Evolutionary conservation across 768 basidiomycete genomes (phyloP), one percentile per base, ranked within the genome.

Genomic region (Boletus reticuloceps): DNA sequence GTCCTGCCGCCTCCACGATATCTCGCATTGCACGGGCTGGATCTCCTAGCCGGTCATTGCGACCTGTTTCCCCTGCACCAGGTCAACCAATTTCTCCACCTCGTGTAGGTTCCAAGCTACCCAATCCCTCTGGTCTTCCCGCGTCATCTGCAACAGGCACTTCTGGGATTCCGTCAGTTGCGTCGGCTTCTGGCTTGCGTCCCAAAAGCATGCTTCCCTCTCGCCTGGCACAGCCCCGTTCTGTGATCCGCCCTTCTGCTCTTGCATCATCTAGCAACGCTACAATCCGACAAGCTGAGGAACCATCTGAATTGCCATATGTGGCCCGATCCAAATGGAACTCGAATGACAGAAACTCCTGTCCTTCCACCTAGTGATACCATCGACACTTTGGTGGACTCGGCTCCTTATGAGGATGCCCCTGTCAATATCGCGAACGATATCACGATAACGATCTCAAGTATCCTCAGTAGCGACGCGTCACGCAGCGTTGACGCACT

Each of bases 401-500:
- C 61, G 32, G 56, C 58, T 42, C 69, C 66, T 45, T 58, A 63
- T 55, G 66, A 69, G 19, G 59, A 65, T 43, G 14, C 37, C 22
- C 47, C 53, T 64, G 16, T 27, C 31, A 54, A 54, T 43, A 39
- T 6, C 57, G 51, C 69, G 71, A 83, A 84, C 53, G 87, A 85
- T 57, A 88, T 94, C 53, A 84, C 88, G 8, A 77, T 92, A 48
- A 86, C 84, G 4, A 95, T 97, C 57, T 94, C 89, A 29, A 92
- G 87, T 54, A 93, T 96, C 50, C 79, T 95, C 46, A 93, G 91
- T 67, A 90, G 86, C 57, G 93, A 98, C 75, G 82, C 91, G 0
- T 74, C 82, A 20, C 82, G 87, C 27, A 93, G 92, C 64, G 94
- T 98, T 27, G 94, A 98, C 56, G 91, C 94, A 0, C 76, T 99